Conservation (phyloP, 2,329 filamentous ascomycete species). For the Sphaerostilbella broomeana region DNA sequence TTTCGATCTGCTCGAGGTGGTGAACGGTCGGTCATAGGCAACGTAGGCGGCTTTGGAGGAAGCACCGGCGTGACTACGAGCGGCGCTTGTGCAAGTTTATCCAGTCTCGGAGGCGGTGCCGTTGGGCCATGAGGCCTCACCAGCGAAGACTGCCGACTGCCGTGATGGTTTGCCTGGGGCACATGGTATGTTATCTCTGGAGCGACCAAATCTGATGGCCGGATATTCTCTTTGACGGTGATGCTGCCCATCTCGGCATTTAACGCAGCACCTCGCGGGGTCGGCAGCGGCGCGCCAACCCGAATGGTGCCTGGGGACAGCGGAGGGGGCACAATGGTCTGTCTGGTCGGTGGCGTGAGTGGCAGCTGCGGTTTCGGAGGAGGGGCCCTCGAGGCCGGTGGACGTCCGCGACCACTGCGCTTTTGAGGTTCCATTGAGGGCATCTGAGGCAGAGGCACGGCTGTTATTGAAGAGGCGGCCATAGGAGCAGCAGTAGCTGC, state of each 20-base stretch:
- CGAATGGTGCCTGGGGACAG: constrained; percentile 8
- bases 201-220: constrained; percentile 31
- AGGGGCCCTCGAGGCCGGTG: not conserved
- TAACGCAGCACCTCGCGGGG: constrained; percentile 1
- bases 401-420: constrained; percentile 4
- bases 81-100: constrained; percentile 21
- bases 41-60: constrained; percentile 27
- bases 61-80: constrained; percentile 12
- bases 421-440: constrained; percentile 10
- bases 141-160: constrained; percentile 25
- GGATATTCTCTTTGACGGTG: constrained; percentile 21
- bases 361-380: not conserved
- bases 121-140: constrained; percentile 30
- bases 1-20: constrained; percentile 58
- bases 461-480: constrained; percentile 8
- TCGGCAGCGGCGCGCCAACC: constrained; percentile 1
- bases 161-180: constrained; percentile 26
- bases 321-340: constrained; percentile 2
- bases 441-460: constrained; percentile 11
- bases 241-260: constrained; percentile 20
- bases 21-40: constrained; percentile 24
- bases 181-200: constrained; percentile 37
- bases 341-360: not conserved
- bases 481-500: constrained; percentile 5
- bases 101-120: constrained; percentile 25